These are phyloP conservation scores for Cyberlindnera americana DNA, from an alignment of 805 yeast species.

Conservation along the genomic window DNA sequence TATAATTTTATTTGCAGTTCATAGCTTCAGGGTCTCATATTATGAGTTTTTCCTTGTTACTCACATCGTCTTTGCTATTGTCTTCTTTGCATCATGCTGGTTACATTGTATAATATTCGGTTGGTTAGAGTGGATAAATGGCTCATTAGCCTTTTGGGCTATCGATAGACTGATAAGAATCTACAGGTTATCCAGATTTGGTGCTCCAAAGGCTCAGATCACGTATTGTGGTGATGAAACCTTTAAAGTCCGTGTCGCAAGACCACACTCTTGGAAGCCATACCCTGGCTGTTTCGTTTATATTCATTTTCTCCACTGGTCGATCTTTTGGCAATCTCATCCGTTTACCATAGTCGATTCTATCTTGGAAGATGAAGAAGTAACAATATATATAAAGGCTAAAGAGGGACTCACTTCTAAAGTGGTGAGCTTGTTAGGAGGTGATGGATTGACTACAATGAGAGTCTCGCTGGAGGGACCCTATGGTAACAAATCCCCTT, in stretches of 20 bases:
- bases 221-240: constrained; percentile 38
- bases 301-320: constrained; percentile 50
- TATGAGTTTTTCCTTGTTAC: constrained; percentile 60
- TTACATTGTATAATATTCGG: constrained; percentile 52
- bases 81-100: constrained; percentile 54
- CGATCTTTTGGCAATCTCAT: constrained; percentile 64
- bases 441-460: constrained; percentile 14
- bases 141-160: constrained; percentile 38
- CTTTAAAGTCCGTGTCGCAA: constrained; percentile 36
- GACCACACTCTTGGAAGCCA: constrained; percentile 46
- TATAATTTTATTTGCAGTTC: constrained; percentile 24
- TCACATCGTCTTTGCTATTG: constrained; percentile 55
- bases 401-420: constrained; percentile 50
- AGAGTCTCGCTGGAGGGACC: constrained; percentile 59
- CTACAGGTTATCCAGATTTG: constrained; percentile 27
- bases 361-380: constrained; percentile 33
- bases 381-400: constrained; percentile 44
- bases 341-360: constrained; percentile 61
- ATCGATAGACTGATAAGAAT: constrained; percentile 47
- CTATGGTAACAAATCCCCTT: constrained; percentile 46
- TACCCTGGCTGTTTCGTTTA: constrained; percentile 55
- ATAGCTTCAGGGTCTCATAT: constrained; percentile 45
- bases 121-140: constrained; percentile 34
- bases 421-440: constrained; percentile 5
- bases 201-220: constrained; percentile 20